Percentiles rank a stretch among this genome's conserved stretches.
Evolutionary conservation across 768 basidiomycete genomes (phyloP).

Genomic region (Clathrus columnatus): DNA sequence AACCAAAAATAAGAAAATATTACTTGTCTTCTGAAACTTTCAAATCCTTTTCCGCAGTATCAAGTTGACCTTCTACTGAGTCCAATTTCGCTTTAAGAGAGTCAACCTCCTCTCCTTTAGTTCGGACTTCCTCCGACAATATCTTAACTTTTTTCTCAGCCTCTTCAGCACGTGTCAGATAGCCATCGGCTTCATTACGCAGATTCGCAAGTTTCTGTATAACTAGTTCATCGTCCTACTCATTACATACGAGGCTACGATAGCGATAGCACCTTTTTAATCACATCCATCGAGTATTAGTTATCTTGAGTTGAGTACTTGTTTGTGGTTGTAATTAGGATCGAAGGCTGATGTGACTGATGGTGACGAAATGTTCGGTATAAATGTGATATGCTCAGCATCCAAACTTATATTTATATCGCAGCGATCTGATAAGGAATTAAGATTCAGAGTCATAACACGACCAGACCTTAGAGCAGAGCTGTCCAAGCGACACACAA

Average conservation of each 20-base stretch:
- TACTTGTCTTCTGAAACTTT: constrained; percentile 97
- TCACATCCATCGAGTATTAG: not conserved
- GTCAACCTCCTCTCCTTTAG: constrained; percentile 77
- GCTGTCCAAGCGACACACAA: too few relatives aligned
- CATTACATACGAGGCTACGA: not conserved
- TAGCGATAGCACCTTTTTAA: not conserved
- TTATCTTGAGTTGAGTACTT: not conserved
- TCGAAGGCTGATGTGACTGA: not conserved
- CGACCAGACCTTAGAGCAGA: too few relatives aligned
- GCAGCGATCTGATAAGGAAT: too few relatives aligned
- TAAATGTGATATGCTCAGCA: not conserved
- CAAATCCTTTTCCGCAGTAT: constrained; percentile 88
- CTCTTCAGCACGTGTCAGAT: constrained; percentile 73
- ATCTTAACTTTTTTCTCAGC: constrained; percentile 82
- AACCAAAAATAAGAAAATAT: constrained; percentile 1
- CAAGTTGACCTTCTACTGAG: constrained; percentile 57
- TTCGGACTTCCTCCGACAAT: constrained; percentile 62
- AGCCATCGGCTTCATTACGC: constrained; percentile 77
- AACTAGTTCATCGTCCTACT: not conserved
- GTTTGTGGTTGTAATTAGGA: too few relatives aligned
- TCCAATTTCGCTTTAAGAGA: constrained; percentile 68
- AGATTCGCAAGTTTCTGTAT: constrained; percentile 65
- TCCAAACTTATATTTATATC: too few relatives aligned
- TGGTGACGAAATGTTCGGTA: not conserved
- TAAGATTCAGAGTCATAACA: too few relatives aligned